Evolutionary conservation across 371 early-diverging fungal species (phyloP).

Genomic region (Scutellospora calospora): DNA sequence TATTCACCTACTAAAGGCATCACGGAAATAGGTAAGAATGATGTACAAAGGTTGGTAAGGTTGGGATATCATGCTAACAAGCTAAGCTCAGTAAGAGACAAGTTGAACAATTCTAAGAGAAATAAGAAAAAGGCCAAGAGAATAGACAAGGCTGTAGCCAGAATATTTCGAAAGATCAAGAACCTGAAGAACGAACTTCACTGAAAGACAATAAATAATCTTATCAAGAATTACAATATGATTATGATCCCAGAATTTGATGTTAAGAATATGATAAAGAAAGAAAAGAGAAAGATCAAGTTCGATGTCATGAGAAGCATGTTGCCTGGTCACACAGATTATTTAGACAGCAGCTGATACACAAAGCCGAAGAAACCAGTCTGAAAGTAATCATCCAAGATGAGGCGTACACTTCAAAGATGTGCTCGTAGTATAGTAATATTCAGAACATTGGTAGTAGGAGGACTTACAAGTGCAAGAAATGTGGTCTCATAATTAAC

Average conservation of each 20-base stretch:
- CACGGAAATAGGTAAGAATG: neutral
- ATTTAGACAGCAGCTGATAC: neutral
- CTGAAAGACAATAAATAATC: slow-evolving; percentile 1
- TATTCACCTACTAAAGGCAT: slow-evolving; percentile 1
- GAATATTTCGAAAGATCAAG: neutral
- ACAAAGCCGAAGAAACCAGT: neutral
- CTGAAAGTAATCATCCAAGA: neutral
- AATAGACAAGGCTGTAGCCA: neutral
- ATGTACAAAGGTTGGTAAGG: slow-evolving; percentile 1
- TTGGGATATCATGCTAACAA: neutral
- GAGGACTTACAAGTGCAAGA: neutral
- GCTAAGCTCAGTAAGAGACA: neutral
- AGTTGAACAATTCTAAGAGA: neutral
- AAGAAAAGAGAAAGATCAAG: neutral
- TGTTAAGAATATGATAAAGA: neutral
- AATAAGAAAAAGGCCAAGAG: neutral
- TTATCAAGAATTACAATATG: neutral
- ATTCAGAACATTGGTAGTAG: neutral
- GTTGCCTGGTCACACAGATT: neutral
- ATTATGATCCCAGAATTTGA: neutral
- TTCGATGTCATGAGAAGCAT: neutral
- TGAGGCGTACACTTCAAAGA: neutral
- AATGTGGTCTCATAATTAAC: neutral
- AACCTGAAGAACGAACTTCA: neutral
- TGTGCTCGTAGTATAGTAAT: neutral